phyloP scores from a whole-genome alignment of 495 filamentous ascomycete genomes.

The Penicillium bialowiezense region DNA sequence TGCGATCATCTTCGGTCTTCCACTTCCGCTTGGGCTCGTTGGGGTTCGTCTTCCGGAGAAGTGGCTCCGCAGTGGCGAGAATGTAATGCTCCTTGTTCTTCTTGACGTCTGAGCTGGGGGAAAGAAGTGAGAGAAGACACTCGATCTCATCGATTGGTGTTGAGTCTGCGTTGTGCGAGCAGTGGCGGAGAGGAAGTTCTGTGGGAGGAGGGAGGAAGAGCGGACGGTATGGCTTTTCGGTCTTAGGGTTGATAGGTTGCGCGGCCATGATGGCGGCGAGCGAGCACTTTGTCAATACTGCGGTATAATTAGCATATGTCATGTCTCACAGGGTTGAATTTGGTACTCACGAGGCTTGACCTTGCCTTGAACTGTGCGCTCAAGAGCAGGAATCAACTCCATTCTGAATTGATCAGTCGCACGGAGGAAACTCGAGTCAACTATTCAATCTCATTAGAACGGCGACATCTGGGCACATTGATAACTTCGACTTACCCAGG shows the following conservation, averaged over 20 bases:
- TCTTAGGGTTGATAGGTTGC: constrained; percentile 45
- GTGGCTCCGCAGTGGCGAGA: constrained; percentile 64
- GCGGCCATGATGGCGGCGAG: constrained; percentile 43
- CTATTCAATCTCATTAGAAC: constrained; percentile 30
- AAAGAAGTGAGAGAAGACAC: constrained; percentile 76
- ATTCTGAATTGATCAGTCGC: constrained; percentile 75
- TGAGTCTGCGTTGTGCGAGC: constrained; percentile 80
- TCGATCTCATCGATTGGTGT: constrained; percentile 71
- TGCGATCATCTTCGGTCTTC: constrained; percentile 25
- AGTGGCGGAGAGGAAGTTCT: constrained; percentile 76
- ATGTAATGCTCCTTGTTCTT: constrained; percentile 90
- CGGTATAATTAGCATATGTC: constrained; percentile 7
- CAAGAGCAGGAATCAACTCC: constrained; percentile 67
- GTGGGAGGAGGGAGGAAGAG: constrained; percentile 44
- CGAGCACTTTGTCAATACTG: constrained; percentile 64
- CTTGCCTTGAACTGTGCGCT: constrained; percentile 72
- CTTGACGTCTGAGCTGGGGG: constrained; percentile 56
- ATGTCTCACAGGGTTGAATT: constrained; percentile 1
- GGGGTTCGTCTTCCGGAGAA: constrained; percentile 22
- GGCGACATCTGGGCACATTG: neutral
- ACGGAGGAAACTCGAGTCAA: constrained; percentile 77
- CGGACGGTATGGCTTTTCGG: constrained; percentile 41
- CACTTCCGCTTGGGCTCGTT: constrained; percentile 22
- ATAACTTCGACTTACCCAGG: constrained; percentile 53
- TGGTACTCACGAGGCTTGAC: constrained; percentile 72